A percentile compares a stretch with the other conserved stretches of the same genome.
Evolutionary conservation across 2,329 filamentous ascomycete genomes (phyloP).

Genomic region (Stagonosporopsis rhizophila): DNA sequence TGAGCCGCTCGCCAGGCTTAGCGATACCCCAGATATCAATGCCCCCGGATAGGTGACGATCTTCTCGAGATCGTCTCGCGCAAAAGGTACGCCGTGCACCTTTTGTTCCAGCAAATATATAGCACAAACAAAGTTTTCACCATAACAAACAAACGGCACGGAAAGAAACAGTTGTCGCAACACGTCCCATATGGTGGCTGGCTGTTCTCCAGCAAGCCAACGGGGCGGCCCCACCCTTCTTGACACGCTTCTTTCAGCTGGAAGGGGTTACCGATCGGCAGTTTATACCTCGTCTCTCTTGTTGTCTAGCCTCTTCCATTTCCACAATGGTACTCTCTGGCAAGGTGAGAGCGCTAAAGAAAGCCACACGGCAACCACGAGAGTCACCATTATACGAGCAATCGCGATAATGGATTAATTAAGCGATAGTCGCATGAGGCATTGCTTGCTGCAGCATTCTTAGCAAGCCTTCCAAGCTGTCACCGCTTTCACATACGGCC

Average conservation of each 20-base stretch:
- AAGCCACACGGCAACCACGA: slow-evolving; percentile 18
- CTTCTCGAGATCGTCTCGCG: neutral
- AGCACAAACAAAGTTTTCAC: slow-evolving; percentile 5
- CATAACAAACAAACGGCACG: slow-evolving; percentile 1
- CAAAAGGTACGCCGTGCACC: neutral
- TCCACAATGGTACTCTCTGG: neutral
- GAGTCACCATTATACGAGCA: slow-evolving; percentile 1
- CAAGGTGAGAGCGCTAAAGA: slow-evolving; percentile 4
- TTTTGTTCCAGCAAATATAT: slow-evolving; percentile 3
- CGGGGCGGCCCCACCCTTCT: neutral
- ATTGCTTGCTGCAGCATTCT: neutral
- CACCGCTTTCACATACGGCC: neutral
- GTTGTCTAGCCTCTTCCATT: slow-evolving; percentile 11
- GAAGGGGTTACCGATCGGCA: slow-evolving; percentile 6
- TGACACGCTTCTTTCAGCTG: slow-evolving; percentile 8
- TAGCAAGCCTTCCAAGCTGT: neutral
- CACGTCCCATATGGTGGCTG: slow-evolving; percentile 1
- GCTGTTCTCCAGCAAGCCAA: slow-evolving; percentile 1
- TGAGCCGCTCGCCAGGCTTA: neutral
- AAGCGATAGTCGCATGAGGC: slow-evolving; percentile 4
- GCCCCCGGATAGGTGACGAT: neutral
- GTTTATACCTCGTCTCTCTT: slow-evolving; percentile 4
- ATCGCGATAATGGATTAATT: neutral
- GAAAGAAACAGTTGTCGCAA: slow-evolving; percentile 5
- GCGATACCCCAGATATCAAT: slow-evolving; percentile 2